Base-by-base conservation (phyloP, 257 asterid species). In the Craterostigma plantagineum region DNA sequence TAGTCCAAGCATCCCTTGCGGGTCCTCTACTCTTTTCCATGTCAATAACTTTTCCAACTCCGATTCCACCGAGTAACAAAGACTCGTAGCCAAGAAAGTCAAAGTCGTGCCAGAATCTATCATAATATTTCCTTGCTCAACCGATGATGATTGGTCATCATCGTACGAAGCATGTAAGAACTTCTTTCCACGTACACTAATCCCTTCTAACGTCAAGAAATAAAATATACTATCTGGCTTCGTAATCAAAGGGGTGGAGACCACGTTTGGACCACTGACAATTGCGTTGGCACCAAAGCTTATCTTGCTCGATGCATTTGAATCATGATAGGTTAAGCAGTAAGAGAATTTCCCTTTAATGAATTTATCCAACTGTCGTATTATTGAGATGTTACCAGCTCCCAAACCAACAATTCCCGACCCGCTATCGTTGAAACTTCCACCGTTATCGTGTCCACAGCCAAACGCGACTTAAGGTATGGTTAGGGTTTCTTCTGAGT, bases 391-490 rank as follows among this genome's bases (percentile, higher is more conserved):
- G n/a, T 12, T 12, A 1, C 34, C 16, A 9, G 4, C n/a, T 4
- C 33, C 30, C 3, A 43, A 11, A 1, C 48, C 48, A 1, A 43
- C 7, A 2, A 43, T 15, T 11, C 48, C 48, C 12, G 30, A 16
- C 33, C 11, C 33, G 33, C 3, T 43, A 10, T 27, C 3, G 11
- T 11, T 15, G 34, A 43, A 43, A 1, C 4, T 8, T 4, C 48
- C 48, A 1, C 33, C 48, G 48, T 43, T 43, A 1, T 15, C 48
- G 48, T 16, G 11, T 1, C 48, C 48, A 30, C 48, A 43, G 11
- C 48, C 48, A 33, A 43, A 36, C 30, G 13, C 11, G 23, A 15
- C 8, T 1, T 8, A 1, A 4, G 48, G 9, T 3, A 43, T 15
- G 11, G 1, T 3, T 2, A 12, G 4, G 33, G 30, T 43, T 10